Conservation (phyloP, 208 protist species). For the Leishmania aethiopica region DNA sequence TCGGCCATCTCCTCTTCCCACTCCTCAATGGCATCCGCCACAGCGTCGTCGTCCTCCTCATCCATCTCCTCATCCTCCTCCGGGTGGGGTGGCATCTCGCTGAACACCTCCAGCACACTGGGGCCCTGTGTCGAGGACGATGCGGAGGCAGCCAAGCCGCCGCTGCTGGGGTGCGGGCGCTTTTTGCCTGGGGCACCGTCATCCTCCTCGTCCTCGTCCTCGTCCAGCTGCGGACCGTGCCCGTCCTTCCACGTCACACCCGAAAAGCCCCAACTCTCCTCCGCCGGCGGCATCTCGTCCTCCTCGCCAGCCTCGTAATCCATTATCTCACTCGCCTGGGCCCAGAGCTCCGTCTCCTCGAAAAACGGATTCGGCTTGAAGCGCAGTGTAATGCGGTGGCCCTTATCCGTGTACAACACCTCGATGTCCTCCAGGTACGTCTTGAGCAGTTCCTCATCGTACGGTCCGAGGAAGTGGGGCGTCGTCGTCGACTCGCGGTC, state of each 20-base stretch:
- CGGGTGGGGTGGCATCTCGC: constrained; percentile 68
- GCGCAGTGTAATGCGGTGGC: constrained; percentile 45
- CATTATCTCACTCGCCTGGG: constrained; percentile 34
- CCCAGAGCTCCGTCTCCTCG: constrained; percentile 77
- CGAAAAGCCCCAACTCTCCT: constrained; percentile 63
- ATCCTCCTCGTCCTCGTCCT: constrained; percentile 9
- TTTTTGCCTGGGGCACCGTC: constrained; percentile 25
- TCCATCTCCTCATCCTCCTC: constrained; percentile 59
- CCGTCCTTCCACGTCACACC: constrained; percentile 78
- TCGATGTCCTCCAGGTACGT: constrained; percentile 55
- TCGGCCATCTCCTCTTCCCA: constrained; percentile 82
- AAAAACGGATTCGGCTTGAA: constrained; percentile 81
- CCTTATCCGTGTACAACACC: constrained; percentile 47
- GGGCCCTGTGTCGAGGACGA: constrained; percentile 44
- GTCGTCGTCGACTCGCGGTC: constrained; percentile 36
- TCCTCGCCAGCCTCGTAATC: constrained; percentile 21
- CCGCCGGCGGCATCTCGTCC: constrained; percentile 7
- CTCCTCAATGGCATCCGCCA: constrained; percentile 55
- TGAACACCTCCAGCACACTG: constrained; percentile 80
- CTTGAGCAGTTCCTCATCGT: constrained; percentile 64
- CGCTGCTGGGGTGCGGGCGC: constrained; percentile 27
- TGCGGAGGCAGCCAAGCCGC: background rate
- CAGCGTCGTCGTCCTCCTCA: constrained; percentile 49
- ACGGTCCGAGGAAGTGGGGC: constrained; percentile 65
- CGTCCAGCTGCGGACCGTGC: constrained; percentile 52